Evolutionary conservation across 2,329 filamentous ascomycete species (phyloP).

Genomic region (Onygena corvina): DNA sequence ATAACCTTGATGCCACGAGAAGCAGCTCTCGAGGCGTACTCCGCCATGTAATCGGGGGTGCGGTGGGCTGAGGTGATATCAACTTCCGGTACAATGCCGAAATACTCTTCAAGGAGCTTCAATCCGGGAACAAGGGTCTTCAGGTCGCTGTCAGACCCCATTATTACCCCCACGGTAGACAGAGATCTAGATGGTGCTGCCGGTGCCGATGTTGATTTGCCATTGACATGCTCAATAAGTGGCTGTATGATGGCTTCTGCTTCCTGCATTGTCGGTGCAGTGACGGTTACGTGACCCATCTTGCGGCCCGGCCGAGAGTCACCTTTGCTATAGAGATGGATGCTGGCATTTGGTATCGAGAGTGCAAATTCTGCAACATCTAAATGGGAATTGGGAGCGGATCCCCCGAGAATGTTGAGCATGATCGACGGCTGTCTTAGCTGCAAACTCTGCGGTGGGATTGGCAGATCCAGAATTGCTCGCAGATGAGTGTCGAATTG

Average conservation of each 20-base stretch:
- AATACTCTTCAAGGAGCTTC: constrained; percentile 33
- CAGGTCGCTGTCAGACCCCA: constrained; percentile 40
- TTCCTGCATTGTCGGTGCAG: constrained; percentile 53
- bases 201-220: constrained; percentile 40
- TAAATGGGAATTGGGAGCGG: constrained; percentile 51
- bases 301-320: constrained; percentile 76
- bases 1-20: constrained; percentile 58
- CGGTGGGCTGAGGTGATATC: constrained; percentile 48
- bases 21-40: constrained; percentile 52
- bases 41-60: constrained; percentile 57
- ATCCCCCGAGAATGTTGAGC: constrained; percentile 46
- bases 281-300: constrained; percentile 86
- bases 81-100: constrained; percentile 34
- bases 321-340: constrained; percentile 87
- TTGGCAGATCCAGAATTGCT: constrained; percentile 63
- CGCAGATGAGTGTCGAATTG: constrained; percentile 87
- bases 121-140: constrained; percentile 35
- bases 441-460: constrained; percentile 39
- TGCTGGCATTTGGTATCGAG: constrained; percentile 45
- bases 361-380: constrained; percentile 46
- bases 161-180: constrained; percentile 35
- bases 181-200: constrained; percentile 20
- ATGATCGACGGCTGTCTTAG: constrained; percentile 41
- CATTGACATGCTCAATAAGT: constrained; percentile 58
- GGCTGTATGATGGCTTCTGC: constrained; percentile 57